Base-by-base conservation (phyloP, 352 stramenopile genomes). In the Pilasporangium apinafurcum region DNA sequence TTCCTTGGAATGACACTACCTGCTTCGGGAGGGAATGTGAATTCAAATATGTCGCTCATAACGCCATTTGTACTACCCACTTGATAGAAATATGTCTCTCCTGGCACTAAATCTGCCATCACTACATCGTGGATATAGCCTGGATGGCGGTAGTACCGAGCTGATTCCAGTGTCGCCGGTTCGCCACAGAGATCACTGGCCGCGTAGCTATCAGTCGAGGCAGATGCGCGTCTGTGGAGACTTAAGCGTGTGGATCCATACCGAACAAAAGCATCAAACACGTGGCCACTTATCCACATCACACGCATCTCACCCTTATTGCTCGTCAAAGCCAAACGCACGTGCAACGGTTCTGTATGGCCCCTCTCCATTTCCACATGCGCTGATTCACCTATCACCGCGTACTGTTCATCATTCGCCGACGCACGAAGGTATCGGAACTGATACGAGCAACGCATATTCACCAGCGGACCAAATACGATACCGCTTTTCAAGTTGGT, bases 361-460 rank as follows among this genome's bases (percentile, higher is more conserved):
- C 64, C 60, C 4, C 27, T 22, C 14, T 50, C 38, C 43, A 75
- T 64, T 24, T 65, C 50, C 14, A 75, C 51, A 22, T 58, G 51
- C 13, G 51, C 20, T 18, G 59, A 68, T 18, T 57, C 50, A 25
- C 37, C 41, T 14, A 69, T 13, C 16, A 18, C 32, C 24, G 47
- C 31, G 51, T 64, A 71, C 29, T 34, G 38, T 5, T 38, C 37
- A 22, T 28, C 27, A 6, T 3, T n/a, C 1, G 63, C 8, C n/a
- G n/a, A n/a, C 12, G 48, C 21, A 14, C 53, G 56, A 21, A 65
- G 6, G 50, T 63, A 72, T 2, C 32, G 59, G 31, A 78, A 72
- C 46, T 74, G 62, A 30, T 67, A 74, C 39, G 62, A 39, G 48
- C 65, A 74, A 20, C 65, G 62, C 62, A 69, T 68, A 48, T 78